Conservation (phyloP, 2,329 filamentous ascomycete genomes). For the Aspergillus intermedius region DNA sequence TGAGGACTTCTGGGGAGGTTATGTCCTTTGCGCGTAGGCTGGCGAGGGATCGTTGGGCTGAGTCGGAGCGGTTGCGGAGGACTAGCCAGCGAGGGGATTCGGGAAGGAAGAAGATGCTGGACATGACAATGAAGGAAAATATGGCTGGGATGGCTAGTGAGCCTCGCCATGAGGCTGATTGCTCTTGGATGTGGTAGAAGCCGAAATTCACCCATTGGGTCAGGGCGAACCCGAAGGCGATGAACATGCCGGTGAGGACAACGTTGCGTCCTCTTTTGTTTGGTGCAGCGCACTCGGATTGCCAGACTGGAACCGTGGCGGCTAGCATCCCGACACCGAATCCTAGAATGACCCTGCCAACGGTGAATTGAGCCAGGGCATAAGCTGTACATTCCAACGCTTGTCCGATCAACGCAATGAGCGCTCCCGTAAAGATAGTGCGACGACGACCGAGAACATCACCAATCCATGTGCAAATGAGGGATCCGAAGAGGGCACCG, state of each 20-base stretch:
- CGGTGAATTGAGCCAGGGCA: constrained; percentile 40
- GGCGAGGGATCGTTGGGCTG: constrained; percentile 16
- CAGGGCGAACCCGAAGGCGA: constrained; percentile 37
- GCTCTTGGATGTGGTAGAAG: constrained; percentile 21
- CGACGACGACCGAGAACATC: constrained; percentile 42
- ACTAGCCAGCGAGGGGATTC: constrained; percentile 34
- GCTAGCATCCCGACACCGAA: constrained; percentile 39
- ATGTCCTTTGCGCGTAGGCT: constrained; percentile 7
- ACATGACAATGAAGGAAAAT: constrained; percentile 21
- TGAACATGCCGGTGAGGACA: constrained; percentile 34
- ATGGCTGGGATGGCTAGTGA: constrained; percentile 31
- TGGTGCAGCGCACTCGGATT: constrained; percentile 18
- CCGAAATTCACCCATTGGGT: constrained; percentile 44
- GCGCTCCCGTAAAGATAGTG: constrained; percentile 38
- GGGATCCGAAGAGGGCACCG: constrained; percentile 42
- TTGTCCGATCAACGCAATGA: constrained; percentile 38
- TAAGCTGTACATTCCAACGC: constrained; percentile 42
- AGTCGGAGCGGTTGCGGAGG: constrained; percentile 15
- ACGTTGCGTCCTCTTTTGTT: constrained; percentile 16
- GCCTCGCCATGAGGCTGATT: constrained; percentile 32
- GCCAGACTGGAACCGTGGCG: constrained; percentile 42
- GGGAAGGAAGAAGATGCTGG: constrained; percentile 24
- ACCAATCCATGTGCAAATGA: constrained; percentile 41
- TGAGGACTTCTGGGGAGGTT: constrained; percentile 33
- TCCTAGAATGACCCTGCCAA: constrained; percentile 41